phyloP scores from a whole-genome alignment of 441 rosid genomes.

The Dalechampia spathulata region DNA sequence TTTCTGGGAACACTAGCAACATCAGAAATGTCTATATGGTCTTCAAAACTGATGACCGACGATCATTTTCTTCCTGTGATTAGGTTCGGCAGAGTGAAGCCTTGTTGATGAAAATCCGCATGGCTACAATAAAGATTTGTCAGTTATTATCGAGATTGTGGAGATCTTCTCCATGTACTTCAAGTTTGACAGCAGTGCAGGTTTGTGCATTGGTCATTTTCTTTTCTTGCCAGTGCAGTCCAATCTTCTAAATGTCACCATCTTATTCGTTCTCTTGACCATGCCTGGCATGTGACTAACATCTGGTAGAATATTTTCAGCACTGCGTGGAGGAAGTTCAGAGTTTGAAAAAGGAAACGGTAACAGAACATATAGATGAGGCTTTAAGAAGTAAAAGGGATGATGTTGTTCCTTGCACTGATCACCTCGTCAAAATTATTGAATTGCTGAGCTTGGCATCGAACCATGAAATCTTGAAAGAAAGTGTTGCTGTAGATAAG shows the following conservation, averaged over 20 bases:
- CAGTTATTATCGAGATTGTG: conserved; percentile 35
- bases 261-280: too few species aligned
- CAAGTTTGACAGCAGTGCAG: conserved; percentile 48
- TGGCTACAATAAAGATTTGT: conserved; percentile 55
- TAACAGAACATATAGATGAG: conserved; percentile 40
- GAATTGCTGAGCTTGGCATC: conserved; percentile 52
- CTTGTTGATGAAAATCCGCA: conserved; percentile 44
- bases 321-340: conserved; percentile 53
- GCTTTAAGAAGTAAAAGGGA: conserved; percentile 44
- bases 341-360: conserved; percentile 39
- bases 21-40: too few species aligned
- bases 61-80: conserved; percentile 2
- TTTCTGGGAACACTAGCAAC: too few species aligned
- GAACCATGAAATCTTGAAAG: conserved; percentile 60
- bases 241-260: too few species aligned
- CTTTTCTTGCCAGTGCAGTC: too few species aligned
- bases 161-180: conserved; percentile 37
- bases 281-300: conserved; percentile 29
- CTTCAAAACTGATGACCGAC: conserved; percentile 1
- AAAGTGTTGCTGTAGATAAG: conserved; percentile 75
- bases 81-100: conserved; percentile 61
- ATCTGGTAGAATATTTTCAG: conserved; percentile 32
- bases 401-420: conserved; percentile 36
- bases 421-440: conserved; percentile 39
- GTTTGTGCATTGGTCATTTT: conserved; percentile 41